A percentile compares a stretch with the other conserved stretches of the same genome.
phyloP scores from a whole-genome alignment of 306 rosid genomes.

The Trifolium subterraneum region DNA sequence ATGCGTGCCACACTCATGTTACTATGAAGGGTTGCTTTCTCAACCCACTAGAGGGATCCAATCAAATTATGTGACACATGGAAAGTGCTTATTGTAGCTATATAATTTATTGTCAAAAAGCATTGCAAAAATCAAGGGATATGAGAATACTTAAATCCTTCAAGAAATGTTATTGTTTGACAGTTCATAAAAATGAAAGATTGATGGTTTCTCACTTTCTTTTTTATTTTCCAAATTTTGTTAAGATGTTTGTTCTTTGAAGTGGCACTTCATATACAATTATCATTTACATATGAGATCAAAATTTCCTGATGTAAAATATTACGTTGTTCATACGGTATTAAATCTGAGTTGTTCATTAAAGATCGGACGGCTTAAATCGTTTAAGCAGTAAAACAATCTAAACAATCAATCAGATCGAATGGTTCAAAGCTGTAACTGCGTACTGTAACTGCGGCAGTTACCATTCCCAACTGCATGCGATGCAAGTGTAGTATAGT shows the following conservation, averaged over 20 bases:
- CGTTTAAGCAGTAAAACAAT: too few relatives aligned
- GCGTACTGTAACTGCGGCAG: too few relatives aligned
- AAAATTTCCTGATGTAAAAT: too few relatives aligned
- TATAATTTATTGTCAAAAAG: conserved; percentile 35
- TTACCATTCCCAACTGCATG: too few relatives aligned
- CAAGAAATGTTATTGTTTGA: conserved; percentile 39
- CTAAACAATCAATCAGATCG: too few relatives aligned
- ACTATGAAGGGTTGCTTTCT: conserved; percentile 58
- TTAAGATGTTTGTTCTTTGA: too few relatives aligned
- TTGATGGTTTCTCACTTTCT: conserved; percentile 37
- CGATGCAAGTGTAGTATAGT: conserved; percentile 30
- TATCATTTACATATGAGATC: conserved; percentile 37
- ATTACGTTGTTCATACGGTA: too few relatives aligned
- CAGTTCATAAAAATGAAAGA: conserved; percentile 53
- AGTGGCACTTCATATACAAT: neutral
- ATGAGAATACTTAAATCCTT: neutral
- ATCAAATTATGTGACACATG: conserved; percentile 37
- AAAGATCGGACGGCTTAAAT: too few relatives aligned
- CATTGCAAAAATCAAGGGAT: conserved; percentile 44
- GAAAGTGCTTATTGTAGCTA: conserved; percentile 30
- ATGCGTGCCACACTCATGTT: conserved; percentile 61
- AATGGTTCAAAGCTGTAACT: too few relatives aligned
- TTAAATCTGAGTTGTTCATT: too few relatives aligned
- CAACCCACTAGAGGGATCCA: conserved; percentile 44
- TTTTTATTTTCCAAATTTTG: too few relatives aligned